Evolutionary conservation across 2,329 filamentous ascomycete species (phyloP).

Genomic region (Pseudogymnoascus sp.): DNA sequence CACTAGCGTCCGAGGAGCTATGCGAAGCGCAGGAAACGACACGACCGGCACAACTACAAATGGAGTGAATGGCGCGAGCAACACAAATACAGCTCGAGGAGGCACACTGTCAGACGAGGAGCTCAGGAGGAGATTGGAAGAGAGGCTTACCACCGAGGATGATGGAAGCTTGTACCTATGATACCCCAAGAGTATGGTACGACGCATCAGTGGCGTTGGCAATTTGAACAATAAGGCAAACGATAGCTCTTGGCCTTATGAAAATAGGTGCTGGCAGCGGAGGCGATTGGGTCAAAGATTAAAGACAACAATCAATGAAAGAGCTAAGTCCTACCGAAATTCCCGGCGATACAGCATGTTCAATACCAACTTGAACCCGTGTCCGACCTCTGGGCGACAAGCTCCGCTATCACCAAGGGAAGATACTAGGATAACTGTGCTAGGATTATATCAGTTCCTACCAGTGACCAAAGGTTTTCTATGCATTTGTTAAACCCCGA

Average conservation of each 20-base stretch:
- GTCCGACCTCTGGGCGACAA: neutral
- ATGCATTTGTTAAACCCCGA: conserved; percentile 18
- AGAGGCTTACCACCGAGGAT: conserved; percentile 43
- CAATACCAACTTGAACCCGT: neutral
- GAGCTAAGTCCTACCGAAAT: neutral
- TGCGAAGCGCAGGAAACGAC: neutral
- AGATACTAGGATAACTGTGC: neutral
- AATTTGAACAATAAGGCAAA: neutral
- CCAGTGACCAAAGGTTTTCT: neutral
- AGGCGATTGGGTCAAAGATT: neutral
- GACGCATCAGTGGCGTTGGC: neutral
- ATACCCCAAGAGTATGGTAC: conserved; percentile 16
- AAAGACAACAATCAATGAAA: neutral
- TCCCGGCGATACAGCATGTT: neutral
- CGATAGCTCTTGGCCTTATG: neutral
- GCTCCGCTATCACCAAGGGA: neutral
- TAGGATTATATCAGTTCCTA: neutral
- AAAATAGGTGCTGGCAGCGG: neutral
- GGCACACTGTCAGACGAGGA: conserved; percentile 52
- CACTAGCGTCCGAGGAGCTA: conserved; percentile 9
- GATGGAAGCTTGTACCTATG: conserved; percentile 58
- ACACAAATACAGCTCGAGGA: conserved; percentile 24
- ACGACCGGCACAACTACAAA: conserved; percentile 12
- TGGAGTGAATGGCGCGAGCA: conserved; percentile 11
- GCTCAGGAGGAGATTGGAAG: conserved; percentile 47